Conservation (phyloP, 2,329 filamentous ascomycete species). For the Penicillium sp. region DNA sequence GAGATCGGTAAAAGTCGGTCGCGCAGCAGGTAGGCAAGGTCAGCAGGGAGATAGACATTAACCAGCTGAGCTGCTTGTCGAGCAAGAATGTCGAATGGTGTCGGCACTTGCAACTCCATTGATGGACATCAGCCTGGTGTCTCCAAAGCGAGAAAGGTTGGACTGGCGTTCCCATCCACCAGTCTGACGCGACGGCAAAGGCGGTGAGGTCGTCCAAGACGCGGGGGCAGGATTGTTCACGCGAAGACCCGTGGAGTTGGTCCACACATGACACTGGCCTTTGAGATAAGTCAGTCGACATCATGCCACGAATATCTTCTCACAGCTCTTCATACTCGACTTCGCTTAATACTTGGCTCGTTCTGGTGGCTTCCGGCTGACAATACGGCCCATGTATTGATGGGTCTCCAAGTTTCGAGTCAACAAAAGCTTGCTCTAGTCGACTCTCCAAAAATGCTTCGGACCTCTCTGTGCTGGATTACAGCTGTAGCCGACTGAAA, state of each 20-base stretch:
- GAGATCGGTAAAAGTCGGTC: background rate
- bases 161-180: background rate
- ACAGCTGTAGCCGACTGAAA: too few species aligned
- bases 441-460: too few species aligned
- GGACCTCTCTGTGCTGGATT: too few species aligned
- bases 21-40: background rate
- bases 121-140: background rate
- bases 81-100: background rate
- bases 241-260: background rate
- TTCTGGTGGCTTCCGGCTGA: too few species aligned
- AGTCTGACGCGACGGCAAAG: background rate
- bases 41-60: background rate
- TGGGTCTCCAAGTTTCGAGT: too few species aligned
- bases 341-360: too few species aligned
- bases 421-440: too few species aligned
- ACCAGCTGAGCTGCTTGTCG: background rate
- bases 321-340: too few species aligned
- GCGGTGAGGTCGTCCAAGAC: background rate
- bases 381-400: too few species aligned
- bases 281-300: too few species aligned
- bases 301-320: too few species aligned
- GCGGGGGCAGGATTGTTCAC: background rate
- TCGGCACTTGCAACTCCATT: background rate
- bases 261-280: too few species aligned
- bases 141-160: background rate